Evolutionary conservation across 192 early-diverging fungal species (phyloP).

Genomic region (Backusella westeae): DNA sequence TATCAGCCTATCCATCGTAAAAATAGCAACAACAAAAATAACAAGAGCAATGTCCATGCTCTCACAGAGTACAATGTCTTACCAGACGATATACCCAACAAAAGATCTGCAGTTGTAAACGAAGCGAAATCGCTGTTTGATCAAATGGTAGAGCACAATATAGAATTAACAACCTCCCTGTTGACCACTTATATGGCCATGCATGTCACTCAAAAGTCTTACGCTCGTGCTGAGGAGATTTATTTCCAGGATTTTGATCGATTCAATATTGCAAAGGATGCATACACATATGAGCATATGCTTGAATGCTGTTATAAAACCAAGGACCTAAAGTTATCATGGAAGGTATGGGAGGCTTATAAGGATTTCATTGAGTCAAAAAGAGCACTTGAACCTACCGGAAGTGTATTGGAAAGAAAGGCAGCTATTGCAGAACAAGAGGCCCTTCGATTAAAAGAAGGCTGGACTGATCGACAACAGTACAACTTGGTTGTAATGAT

Average conservation of each 20-base stretch:
- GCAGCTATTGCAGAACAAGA: conserved; percentile 47
- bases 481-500: conserved; percentile 56
- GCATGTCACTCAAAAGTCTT: conserved; percentile 52
- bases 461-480: conserved; percentile 54
- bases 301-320: conserved; percentile 61
- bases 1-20: conserved; percentile 23
- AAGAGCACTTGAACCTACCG: conserved; percentile 54
- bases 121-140: conserved; percentile 38
- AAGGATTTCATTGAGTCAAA: conserved; percentile 52
- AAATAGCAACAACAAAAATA: conserved; percentile 13
- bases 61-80: conserved; percentile 12
- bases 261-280: conserved; percentile 47
- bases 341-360: conserved; percentile 68
- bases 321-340: conserved; percentile 57
- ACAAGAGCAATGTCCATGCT: background rate
- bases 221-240: conserved; percentile 41
- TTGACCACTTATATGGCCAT: conserved; percentile 62
- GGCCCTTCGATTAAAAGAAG: conserved; percentile 36
- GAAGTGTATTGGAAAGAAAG: conserved; percentile 60
- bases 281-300: conserved; percentile 59
- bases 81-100: conserved; percentile 5
- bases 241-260: conserved; percentile 53
- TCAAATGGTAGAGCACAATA: conserved; percentile 17
- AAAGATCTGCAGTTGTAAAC: conserved; percentile 21
- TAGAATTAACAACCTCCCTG: conserved; percentile 39